Base-by-base conservation (phyloP, 257 asterid species). In the Gentiana straminea region DNA sequence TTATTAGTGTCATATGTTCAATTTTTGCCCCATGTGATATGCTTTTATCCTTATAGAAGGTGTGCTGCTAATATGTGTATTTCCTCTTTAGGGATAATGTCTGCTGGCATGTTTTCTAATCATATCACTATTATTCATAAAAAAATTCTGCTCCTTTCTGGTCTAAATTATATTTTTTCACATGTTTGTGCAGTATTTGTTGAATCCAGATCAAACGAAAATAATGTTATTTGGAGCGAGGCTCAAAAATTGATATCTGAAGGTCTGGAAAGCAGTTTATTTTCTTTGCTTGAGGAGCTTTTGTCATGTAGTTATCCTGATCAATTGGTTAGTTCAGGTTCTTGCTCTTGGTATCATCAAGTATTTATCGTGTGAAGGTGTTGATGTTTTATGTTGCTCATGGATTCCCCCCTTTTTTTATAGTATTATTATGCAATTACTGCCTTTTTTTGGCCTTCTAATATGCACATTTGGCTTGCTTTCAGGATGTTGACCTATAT, bases 401-500 rank as follows among this genome's bases (percentile, higher is more conserved):
- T 11, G 41, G 47, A 53, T 56, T 74, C 35, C 51, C 41, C 33
- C 35, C 52, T 52, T 41, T 47, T 62, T 52, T 12, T 13, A n/a
- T 45, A 46, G 50, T 12, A 6, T 57, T 13, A 68, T 45, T 52
- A 54, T 60, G 59, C 46, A 33, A 54, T 49, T 51, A 57, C 53
- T n/a, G 9, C 39, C 62, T 49, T 34, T 24, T 54, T 64, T 56
- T 36, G 55, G 43, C 52, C 39, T 68, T 55, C 46, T 55, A 50
- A 50, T 52, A 47, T 64, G 46, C 32, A 55, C 15, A 32, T 55
- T 65, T 49, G 38, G 35, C 57, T 32, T 53, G 58, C 60, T 62
- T 77, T 63, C 77, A 91, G 98, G 95, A 85, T 66, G 72, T 78
- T 74, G 95, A 81, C 62, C 81, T 85, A 35, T 92, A 70, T 67